Percentiles rank a stretch among this genome's conserved stretches.
Evolutionary conservation across 2,329 filamentous ascomycete species (phyloP).

Genomic region (Alternaria panax): DNA sequence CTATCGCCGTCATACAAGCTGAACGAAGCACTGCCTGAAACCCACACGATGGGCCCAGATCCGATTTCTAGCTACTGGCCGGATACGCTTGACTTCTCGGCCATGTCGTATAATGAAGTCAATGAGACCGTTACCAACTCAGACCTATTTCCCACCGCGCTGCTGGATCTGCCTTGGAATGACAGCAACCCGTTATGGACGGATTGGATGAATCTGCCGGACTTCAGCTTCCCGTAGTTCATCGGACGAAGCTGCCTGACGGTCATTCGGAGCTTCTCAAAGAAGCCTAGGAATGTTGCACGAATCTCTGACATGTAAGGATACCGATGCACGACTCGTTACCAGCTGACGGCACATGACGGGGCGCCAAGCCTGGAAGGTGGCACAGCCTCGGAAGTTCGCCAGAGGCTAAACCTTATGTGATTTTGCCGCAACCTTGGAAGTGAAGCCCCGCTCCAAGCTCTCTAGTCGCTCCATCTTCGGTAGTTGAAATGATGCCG

Average conservation of each 20-base stretch:
- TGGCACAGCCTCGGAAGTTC: conserved; percentile 7
- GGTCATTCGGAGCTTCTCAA: neutral
- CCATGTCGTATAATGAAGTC: conserved; percentile 75
- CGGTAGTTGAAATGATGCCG: conserved; percentile 14
- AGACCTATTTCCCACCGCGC: conserved; percentile 64
- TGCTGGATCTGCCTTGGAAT: conserved; percentile 65
- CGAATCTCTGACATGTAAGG: no score
- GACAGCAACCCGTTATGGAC: conserved; percentile 54
- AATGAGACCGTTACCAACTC: conserved; percentile 70
- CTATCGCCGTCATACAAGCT: conserved; percentile 10
- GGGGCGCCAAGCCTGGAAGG: conserved; percentile 2
- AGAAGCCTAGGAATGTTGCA: neutral
- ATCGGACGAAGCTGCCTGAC: neutral
- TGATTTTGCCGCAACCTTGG: conserved; percentile 6
- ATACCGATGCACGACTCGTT: neutral
- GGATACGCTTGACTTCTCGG: conserved; percentile 64
- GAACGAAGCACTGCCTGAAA: conserved; percentile 11
- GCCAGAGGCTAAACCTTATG: conserved; percentile 10
- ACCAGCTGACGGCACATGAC: neutral
- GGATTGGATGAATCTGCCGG: conserved; percentile 46
- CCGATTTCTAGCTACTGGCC: conserved; percentile 28
- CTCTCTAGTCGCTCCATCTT: conserved; percentile 1
- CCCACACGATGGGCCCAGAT: conserved; percentile 18
- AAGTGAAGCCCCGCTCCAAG: conserved; percentile 10
- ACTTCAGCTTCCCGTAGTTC: conserved; percentile 38